Evolutionary conservation across 1,284 basidiomycete genomes (phyloP).

Genomic region (Sanguinoderma infundibulare): DNA sequence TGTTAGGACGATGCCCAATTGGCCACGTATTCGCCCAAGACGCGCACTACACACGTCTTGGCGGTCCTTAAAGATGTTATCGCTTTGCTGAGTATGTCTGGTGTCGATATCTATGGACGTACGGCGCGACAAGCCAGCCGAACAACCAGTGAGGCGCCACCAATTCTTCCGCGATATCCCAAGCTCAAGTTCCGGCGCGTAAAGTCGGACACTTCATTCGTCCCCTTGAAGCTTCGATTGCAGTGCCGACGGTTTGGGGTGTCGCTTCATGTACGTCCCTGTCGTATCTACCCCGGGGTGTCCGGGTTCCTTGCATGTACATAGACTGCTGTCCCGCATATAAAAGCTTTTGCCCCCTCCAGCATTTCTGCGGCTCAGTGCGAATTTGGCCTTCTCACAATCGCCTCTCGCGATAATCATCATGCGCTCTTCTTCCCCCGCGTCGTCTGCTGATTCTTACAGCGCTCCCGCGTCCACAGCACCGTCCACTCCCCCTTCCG

Average conservation of each 20-base stretch:
- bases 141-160: background rate
- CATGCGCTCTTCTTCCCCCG: slow-evolving; percentile 25
- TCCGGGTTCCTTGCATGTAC: slow-evolving; percentile 28
- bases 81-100: too few relatives aligned
- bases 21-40: too few relatives aligned
- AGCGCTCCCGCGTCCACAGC: slow-evolving; percentile 20
- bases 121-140: too few relatives aligned
- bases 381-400: background rate
- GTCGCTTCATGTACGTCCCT: background rate
- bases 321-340: slow-evolving; percentile 15
- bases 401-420: background rate
- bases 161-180: background rate
- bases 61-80: too few relatives aligned
- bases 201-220: background rate
- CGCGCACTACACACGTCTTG: too few relatives aligned
- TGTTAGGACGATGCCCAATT: too few relatives aligned
- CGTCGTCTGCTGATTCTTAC: slow-evolving; percentile 21
- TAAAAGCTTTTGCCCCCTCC: slow-evolving; percentile 19
- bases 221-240: background rate
- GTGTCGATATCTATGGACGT: too few relatives aligned
- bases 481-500: slow-evolving; percentile 30
- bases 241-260: background rate
- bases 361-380: background rate
- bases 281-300: slow-evolving; percentile 10
- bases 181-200: background rate